Evolutionary conservation across 805 yeast genomes (phyloP), one percentile per base, ranked within the genome.

Genomic region (Nakazawaea sp.): DNA sequence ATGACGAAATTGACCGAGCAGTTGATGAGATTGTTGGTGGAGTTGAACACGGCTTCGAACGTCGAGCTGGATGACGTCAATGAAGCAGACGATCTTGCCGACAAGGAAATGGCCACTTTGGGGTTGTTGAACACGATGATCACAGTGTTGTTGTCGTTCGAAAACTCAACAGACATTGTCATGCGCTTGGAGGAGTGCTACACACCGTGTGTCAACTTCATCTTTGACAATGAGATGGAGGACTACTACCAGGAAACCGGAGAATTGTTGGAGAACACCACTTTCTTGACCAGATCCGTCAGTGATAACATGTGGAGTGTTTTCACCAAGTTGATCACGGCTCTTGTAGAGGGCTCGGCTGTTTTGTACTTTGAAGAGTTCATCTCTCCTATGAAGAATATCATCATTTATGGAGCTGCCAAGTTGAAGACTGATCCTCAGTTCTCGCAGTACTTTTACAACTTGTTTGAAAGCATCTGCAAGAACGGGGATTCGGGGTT

Each of bases 51-150:
- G 19, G 76, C 79, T 1, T 55, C 77, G 0, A 64, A 68, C 39
- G 52, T 57, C 10, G 72, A 69, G 38, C 55, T 54, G 6, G 94
- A 84, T 25, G 78, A 78, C 4, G 56, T 68, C 11, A 69, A 66
- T 39, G 51, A 55, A 7, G 67, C 64, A 34, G 62, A 61, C 34
- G 60, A 57, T 26, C 52, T 56, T 21, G 71, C 77, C 15, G 95
- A 85, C 43, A 90, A 89, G 57, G 76, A 81, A 19, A 75, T 83
- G 71, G 88, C 96, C 4, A 95, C 92, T 0, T 58, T 84, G 29
- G 96, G 97, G 20, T 71, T 89, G 27, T 61, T 92, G 46, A 86
- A 83, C 51, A 89, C 97, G 2, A 76, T 89, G 66, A 78, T 86
- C 35, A 87, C 96, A 1, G 82, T 90, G n/a, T 60, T 90, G 32